Base-by-base conservation (phyloP, 352 stramenopile species). In the Aphanomyces astaci region DNA sequence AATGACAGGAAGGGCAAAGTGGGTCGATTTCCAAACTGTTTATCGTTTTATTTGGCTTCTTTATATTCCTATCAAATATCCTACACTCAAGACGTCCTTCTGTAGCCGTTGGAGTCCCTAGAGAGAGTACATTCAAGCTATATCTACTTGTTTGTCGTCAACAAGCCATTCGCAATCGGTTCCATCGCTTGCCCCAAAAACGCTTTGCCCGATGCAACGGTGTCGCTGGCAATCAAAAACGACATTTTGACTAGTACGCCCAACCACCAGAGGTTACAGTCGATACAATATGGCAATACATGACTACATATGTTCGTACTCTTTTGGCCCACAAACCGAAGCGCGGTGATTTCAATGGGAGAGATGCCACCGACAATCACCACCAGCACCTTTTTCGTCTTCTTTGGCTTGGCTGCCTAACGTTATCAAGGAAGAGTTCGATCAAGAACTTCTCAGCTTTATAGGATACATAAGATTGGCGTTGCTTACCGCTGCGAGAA, bases 171-270 rank as follows among this genome's bases (percentile, higher is more conserved):
- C 13, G n/a, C 25, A 30, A 68, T 52, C 4, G 24, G 17, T 32
- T 59, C 62, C 30, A 68, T n/a, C 19, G 49, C 22, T 27, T 51
- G 62, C 4, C 55, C 48, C 17, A 68, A 2, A n/a, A 68, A 68
- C n/a, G 22, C 15, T n/a, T 60, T 36, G 13, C 62, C 62, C 10
- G 62, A 68, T 3, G 25, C 5, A 45, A 68, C 45, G 17, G 40
- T n/a, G 30, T 68, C 49, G 62, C 62, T 46, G 22, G 62, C 62
- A 19, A 68, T 25, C 0, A 68, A 60, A 59, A 68, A 68, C 31
- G 62, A 24, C 22, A n/a, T 13, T 10, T 68, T 68, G 17, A 27
- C 62, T 68, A 68, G n/a, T n/a, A n/a, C n/a, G n/a, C n/a, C n/a
- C n/a, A n/a, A n/a, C n/a, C n/a, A n/a, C n/a, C n/a, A n/a, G n/a